Base-by-base conservation (phyloP, 345 rosid species). In the Arabidopsis suecica region DNA sequence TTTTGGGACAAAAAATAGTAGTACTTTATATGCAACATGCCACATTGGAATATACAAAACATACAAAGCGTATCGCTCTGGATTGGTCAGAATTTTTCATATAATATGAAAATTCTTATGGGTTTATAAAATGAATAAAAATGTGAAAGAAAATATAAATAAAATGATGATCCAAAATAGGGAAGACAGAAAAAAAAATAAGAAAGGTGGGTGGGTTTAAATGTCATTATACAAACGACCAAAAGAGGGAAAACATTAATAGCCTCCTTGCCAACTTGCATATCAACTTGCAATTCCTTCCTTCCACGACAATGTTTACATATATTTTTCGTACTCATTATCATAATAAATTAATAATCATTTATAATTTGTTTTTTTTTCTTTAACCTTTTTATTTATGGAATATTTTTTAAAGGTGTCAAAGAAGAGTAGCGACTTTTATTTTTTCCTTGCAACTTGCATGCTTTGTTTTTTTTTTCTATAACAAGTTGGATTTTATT, bases 201-300 rank as follows among this genome's bases (percentile, higher is more conserved):
- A 64, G 25, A 60, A 62, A 54, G 41, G 72, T 69, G 40, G 76
- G 74, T 73, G 73, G 65, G 42, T 73, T 77, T 58, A 56, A 69
- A 73, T 73, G 78, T 62, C 69, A 68, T 63, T 68, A 32, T 71
- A 76, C 79, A 80, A 80, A 81, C 53, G 64, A 76, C 65, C 73
- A 48, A 68, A 70, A 79, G 42, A 74, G 18, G 51, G 50, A 70
- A 70, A 78, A 76, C 73, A 78, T 74, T 75, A 78, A 79, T 71
- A 74, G 69, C 77, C 76, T 61, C 40, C 69, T 50, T 72, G 78
- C 81, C 88, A 71, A 85, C 81, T 83, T 86, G 89, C 87, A 66
- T 6, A 38, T 71, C 87, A 85, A 84, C 77, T 83, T 81, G 88
- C 86, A 71, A 72, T 67, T 67, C 42, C 51, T 78, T 78, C 74